Evolutionary conservation across 352 stramenopile genomes (phyloP), one percentile per base, ranked within the genome.

Genomic region (Phytophthora tentaculata): DNA sequence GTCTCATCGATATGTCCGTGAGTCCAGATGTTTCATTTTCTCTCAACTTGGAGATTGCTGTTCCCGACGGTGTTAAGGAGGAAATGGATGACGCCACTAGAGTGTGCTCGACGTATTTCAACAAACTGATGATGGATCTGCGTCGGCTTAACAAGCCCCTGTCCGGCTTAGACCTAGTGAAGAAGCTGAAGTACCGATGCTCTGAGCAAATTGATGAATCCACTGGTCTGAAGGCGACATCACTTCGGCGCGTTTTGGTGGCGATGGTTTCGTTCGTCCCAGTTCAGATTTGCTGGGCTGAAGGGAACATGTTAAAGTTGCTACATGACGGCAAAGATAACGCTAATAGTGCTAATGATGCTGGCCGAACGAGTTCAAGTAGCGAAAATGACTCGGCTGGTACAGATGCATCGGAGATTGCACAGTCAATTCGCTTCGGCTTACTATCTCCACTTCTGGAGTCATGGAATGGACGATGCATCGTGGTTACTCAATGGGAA

Each of bases 271-370:
- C 81, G 1, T 89, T 92, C 56, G 77, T 91, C n/a, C 84, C 84
- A 2, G 59, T 92, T 2, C 84, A 91, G 41, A 91, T 94, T 14
- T 92, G 86, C 28, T 79, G 86, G 8, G 84, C 86, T 2, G 64
- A 91, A 48, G 66, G 64, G 7, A 92, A 92, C 32, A 79, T 76
- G 41, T 49, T 94, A 14, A 74, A 62, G 9, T 24, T 91, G 14
- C 61, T 93, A 61, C 50, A 28, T 4, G 64, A 90, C 29, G 83
- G 81, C 7, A 39, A 76, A 50, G 55, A 69, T 41, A 56, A 35
- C 16, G 5, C 54, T 28, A 20, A 53, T 10, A 47, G 14, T 17
- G 14, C n/a, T 8, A 63, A 39, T 3, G 13, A n/a, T 5, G 17
- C 16, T 0, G 19, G 29, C 3, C 5, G 12, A 19, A 29, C 26